A percentile compares a stretch with the other conserved stretches of the same genome.
Evolutionary conservation across 805 yeast genomes (phyloP).

Genomic region (Sugiyamaella floridensis): DNA sequence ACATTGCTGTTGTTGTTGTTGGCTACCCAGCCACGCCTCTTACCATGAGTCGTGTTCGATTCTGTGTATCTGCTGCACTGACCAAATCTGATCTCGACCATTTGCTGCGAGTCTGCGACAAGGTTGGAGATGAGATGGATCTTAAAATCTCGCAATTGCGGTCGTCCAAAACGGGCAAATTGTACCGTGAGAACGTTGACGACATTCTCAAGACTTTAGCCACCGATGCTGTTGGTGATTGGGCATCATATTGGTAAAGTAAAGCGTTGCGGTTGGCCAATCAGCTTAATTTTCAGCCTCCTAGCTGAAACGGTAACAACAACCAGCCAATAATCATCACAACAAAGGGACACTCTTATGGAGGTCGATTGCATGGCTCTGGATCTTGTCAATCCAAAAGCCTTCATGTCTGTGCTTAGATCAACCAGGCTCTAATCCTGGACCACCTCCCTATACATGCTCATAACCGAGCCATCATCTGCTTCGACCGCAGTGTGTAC

Average conservation of each 20-base stretch:
- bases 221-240: slow-evolving; percentile 38
- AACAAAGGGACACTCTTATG: too few species aligned
- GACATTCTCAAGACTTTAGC: slow-evolving; percentile 69
- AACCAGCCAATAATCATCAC: too few species aligned
- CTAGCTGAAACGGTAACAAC: too few species aligned
- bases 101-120: slow-evolving; percentile 60
- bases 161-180: slow-evolving; percentile 16
- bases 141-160: slow-evolving; percentile 42
- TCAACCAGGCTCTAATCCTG: too few species aligned
- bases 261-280: too few species aligned
- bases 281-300: too few species aligned
- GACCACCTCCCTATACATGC: too few species aligned
- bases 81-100: slow-evolving; percentile 91
- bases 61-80: slow-evolving; percentile 86
- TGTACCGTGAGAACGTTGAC: slow-evolving; percentile 56
- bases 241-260: not conserved
- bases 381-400: too few species aligned
- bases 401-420: not conserved
- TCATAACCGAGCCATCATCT: not conserved
- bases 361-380: too few species aligned
- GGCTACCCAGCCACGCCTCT: slow-evolving; percentile 98
- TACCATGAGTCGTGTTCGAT: slow-evolving; percentile 80
- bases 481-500: not conserved
- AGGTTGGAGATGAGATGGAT: slow-evolving; percentile 68
- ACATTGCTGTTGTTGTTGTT: slow-evolving; percentile 90